Base-by-base conservation (phyloP, 73 alveolate genomes). In the Uronychia binucleata region DNA sequence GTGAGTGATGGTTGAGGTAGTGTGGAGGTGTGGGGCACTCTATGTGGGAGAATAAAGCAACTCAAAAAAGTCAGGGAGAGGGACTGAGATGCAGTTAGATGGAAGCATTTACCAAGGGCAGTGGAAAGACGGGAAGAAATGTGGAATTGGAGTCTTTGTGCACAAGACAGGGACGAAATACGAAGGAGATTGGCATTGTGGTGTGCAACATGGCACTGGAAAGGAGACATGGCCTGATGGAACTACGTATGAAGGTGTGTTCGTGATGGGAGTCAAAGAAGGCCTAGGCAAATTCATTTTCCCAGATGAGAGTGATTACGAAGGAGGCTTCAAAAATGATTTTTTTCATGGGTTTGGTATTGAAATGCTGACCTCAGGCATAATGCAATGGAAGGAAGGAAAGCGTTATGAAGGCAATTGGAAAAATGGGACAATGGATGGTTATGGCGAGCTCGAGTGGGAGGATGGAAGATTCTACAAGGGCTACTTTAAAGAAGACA, bases 381-480 rank as follows among this genome's bases (percentile, higher is more conserved):
- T n/a, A n/a, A n/a, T n/a, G n/a, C n/a, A 25, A 19, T 26, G n/a
- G n/a, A n/a, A n/a, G n/a, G n/a, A n/a, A n/a, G n/a, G n/a, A n/a
- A n/a, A n/a, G n/a, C n/a, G n/a, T n/a, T 93, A 93, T 79, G 93
- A 90, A 30, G 98, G 98, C 1, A 89, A 87, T 26, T 93, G 94
- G 94, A 46, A 30, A 30, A 79, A 57, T 26, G 97, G 96, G 0
- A 82, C 91, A 30, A 33, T 91, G 1, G 89, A 91, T 34, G 97
- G 97, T 1, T 88, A 74, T 74, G 97, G 97, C 11, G 83, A 75
- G 26, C 87, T 83, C n/a, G 35, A 30, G 26, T 88, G 82, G 60
- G 86, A 79, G 1, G 91, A 85, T 35, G 97, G 97, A 13, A 80
- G 94, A 74, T 32, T 83, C 29, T 93, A 90, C 86, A 84, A 35